These are phyloP conservation scores for Ustilago curta DNA, from an alignment of 1,284 basidiomycete species.

Conservation along the genomic window DNA sequence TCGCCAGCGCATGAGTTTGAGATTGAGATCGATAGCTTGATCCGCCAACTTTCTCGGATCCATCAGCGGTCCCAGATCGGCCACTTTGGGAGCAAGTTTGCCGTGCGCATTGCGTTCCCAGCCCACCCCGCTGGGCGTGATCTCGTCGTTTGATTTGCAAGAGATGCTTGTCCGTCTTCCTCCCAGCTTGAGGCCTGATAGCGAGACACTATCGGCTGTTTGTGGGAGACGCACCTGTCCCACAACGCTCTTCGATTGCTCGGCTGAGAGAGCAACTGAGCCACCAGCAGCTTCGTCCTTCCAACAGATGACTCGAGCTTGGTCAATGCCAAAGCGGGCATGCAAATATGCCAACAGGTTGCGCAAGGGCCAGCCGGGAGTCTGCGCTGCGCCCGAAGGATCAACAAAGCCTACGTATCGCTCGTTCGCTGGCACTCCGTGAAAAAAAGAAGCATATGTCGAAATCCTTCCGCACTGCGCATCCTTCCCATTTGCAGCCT, in stretches of 20 bases:
- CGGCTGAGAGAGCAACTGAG: background rate
- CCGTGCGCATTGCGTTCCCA: conserved; percentile 92
- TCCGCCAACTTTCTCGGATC: conserved; percentile 87
- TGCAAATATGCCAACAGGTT: conserved; percentile 82
- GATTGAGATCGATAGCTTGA: conserved; percentile 94
- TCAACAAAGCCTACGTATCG: conserved; percentile 77
- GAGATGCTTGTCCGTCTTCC: conserved; percentile 16
- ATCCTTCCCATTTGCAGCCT: background rate
- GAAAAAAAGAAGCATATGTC: conserved; percentile 72
- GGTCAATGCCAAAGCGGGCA: conserved; percentile 67
- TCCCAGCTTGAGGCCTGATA: background rate
- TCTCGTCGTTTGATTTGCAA: conserved; percentile 27
- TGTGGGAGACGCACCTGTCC: conserved; percentile 23
- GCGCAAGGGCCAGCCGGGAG: conserved; percentile 93
- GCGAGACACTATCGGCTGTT: background rate
- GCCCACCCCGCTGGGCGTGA: conserved; percentile 78
- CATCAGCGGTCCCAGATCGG: conserved; percentile 94
- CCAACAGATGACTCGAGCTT: conserved; percentile 71
- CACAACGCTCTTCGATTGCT: conserved; percentile 18
- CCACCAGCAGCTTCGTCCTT: conserved; percentile 45
- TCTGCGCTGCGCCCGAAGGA: conserved; percentile 80
- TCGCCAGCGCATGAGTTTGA: conserved; percentile 98
- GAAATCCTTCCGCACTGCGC: conserved; percentile 26
- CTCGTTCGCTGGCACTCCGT: conserved; percentile 69
- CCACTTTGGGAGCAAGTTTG: conserved; percentile 87